phyloP scores from a whole-genome alignment of 768 basidiomycete genomes.

The Russula abietina region DNA sequence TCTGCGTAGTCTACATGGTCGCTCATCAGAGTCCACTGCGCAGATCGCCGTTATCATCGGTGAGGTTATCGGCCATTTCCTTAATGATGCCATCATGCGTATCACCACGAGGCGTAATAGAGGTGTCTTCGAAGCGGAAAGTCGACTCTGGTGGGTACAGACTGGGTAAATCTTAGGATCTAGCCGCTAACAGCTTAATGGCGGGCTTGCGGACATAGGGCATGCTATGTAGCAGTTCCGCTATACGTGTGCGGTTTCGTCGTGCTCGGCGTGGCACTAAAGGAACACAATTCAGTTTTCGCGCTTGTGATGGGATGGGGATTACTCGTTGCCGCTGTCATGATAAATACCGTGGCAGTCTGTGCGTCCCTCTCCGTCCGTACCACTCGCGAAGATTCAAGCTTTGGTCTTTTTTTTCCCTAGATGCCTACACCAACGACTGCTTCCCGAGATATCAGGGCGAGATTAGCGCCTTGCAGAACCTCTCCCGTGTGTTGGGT shows the following conservation, averaged over 20 bases:
- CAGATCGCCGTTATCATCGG: conserved; percentile 47
- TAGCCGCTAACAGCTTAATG: neutral
- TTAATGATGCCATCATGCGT: conserved; percentile 47
- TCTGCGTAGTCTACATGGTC: neutral
- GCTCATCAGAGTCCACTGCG: neutral
- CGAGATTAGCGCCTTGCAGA: conserved; percentile 57
- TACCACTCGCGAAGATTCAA: conserved; percentile 22
- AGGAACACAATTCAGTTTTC: conserved; percentile 48
- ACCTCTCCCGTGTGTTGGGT: conserved; percentile 49
- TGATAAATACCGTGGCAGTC: conserved; percentile 61
- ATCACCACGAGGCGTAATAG: conserved; percentile 39
- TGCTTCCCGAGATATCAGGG: conserved; percentile 48
- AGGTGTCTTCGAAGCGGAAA: conserved; percentile 52
- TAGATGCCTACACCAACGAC: conserved; percentile 46
- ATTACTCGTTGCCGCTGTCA: conserved; percentile 41
- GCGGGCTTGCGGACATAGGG: conserved; percentile 34
- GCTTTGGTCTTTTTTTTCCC: neutral
- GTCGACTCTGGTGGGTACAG: conserved; percentile 46
- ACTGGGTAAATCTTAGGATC: neutral
- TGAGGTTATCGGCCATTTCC: conserved; percentile 45
- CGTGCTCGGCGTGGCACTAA: conserved; percentile 47
- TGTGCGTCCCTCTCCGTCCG: conserved; percentile 36
- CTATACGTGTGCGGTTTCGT: conserved; percentile 59
- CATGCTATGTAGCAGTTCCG: conserved; percentile 52
- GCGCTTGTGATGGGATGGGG: conserved; percentile 65